Evolutionary conservation across 192 early-diverging fungal species (phyloP).

Genomic region (Gamsiella multidivaricata): DNA sequence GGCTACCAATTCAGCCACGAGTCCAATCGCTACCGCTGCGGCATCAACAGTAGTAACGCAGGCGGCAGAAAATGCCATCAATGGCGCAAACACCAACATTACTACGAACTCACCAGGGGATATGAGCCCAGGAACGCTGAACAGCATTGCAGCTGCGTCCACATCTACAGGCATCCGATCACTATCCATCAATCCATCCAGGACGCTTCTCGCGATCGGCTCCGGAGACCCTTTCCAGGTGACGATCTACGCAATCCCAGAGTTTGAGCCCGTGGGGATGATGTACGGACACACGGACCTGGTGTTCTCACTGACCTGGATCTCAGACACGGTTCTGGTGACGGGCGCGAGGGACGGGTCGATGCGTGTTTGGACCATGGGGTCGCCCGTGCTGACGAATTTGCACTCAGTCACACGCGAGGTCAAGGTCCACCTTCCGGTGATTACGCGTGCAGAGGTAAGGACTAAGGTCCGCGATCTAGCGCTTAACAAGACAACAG

Average conservation of each 20-base stretch:
- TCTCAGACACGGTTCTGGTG: conserved; percentile 65
- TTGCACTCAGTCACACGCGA: conserved; percentile 19
- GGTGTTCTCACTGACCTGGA: conserved; percentile 73
- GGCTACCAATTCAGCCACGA: conserved; percentile 1
- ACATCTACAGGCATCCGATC: conserved; percentile 64
- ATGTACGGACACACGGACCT: conserved; percentile 74
- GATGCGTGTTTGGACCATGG: conserved; percentile 64
- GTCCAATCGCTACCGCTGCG: no score
- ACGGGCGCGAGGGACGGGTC: conserved; percentile 71
- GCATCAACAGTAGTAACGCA: no score
- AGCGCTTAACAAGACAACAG: conserved; percentile 46
- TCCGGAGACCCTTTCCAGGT: conserved; percentile 66
- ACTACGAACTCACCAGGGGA: not conserved
- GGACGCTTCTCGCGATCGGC: conserved; percentile 73
- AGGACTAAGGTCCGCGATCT: conserved; percentile 69
- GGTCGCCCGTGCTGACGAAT: conserved; percentile 25
- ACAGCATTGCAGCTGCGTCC: conserved; percentile 4
- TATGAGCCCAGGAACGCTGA: not conserved
- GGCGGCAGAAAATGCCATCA: no score
- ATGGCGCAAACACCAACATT: no score
- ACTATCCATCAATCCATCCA: conserved; percentile 69
- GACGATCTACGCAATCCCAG: conserved; percentile 71
- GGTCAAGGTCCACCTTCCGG: conserved; percentile 46
- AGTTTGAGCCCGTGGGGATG: conserved; percentile 65
- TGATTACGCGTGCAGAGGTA: conserved; percentile 47